Evolutionary conservation across 257 asterid genomes (phyloP), one percentile per base, ranked within the genome.

Genomic region (Haberlea rhodopensis): DNA sequence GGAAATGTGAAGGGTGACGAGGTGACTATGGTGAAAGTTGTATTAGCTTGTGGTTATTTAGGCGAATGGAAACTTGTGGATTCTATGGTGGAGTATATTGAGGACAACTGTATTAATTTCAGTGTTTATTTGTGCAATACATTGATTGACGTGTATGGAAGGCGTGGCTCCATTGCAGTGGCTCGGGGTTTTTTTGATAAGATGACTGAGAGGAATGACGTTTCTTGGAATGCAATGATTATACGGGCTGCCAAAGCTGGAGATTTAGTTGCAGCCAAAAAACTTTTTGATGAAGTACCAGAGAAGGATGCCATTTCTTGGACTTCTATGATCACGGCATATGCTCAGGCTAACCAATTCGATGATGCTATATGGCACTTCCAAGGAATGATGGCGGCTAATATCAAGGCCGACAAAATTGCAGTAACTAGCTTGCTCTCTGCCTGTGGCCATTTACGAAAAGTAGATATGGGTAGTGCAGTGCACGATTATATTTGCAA

Each of bases 141-240:
- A 2, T 68, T 79, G 72, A 72, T 79, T 34, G 81, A 72, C 53
- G 46, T 69, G 79, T 69, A 75, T 60, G 84, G 81, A 32, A 62
- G 65, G 53, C 72, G 70, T 10, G 74, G 79, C 19, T 68, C 54
- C 26, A 63, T 72, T 56, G 54, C 53, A 20, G 57, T 72, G 53
- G 84, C 81, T 16, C 61, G 60, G 45, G 74, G 45, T 52, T 62
- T 69, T 37, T 79, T 79, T 53, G 64, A 73, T 52, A 26, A 37
- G 34, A 65, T 75, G 79, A 27, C 24, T 31, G 84, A 75, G 56
- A 79, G 58, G 60, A 75, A 79, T 53, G 63, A 62, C n/a, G 78
- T 75, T 72, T 71, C 81, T 25, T 79, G 84, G 84, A 75, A 75
- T 53, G 37, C 70, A 19, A 72, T 79, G 76, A 75, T 79, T 54